These are phyloP conservation scores for Barnettozyma vustinii DNA, from an alignment of 805 yeast species.

Conservation along the genomic window DNA sequence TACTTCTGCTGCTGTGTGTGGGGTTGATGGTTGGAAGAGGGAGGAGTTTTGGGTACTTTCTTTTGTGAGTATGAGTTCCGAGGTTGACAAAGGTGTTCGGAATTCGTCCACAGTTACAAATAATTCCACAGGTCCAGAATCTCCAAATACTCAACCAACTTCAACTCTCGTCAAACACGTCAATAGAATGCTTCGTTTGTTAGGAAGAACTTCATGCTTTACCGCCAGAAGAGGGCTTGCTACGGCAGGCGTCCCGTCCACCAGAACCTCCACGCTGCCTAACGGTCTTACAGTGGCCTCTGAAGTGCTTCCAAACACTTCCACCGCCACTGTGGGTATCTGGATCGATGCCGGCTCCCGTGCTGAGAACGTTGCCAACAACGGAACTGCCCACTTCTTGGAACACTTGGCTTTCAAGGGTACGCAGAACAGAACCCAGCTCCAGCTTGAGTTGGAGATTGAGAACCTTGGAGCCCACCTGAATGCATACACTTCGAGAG, in stretches of 20 bases:
- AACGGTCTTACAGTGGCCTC: conserved; percentile 95
- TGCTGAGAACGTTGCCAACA: conserved; percentile 77
- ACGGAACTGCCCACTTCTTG: conserved; percentile 96
- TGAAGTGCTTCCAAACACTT: conserved; percentile 78
- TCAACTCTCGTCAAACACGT: not conserved
- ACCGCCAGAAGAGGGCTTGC: conserved; percentile 1
- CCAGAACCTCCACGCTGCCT: conserved; percentile 67
- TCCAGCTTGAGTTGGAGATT: conserved; percentile 82
- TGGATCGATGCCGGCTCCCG: conserved; percentile 99
- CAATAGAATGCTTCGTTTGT: conserved; percentile 11
- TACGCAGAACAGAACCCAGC: conserved; percentile 73
- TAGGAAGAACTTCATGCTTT: conserved; percentile 2
- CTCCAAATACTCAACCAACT: not conserved
- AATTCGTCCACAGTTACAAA: not conserved
- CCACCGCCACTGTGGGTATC: conserved; percentile 96
- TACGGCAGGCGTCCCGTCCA: conserved; percentile 30
- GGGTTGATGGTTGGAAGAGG: too few species aligned
- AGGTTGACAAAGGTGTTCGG: not conserved
- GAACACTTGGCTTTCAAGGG: conserved; percentile 98
- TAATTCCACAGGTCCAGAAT: not conserved
- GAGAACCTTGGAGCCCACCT: conserved; percentile 96
- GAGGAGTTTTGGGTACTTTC: too few species aligned
- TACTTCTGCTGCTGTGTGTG: not conserved
- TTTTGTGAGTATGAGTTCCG: not conserved
- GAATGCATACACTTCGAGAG: conserved; percentile 98